Evolutionary conservation across 139 green algal species (phyloP).

Genomic region (Coelastrella sp.): DNA sequence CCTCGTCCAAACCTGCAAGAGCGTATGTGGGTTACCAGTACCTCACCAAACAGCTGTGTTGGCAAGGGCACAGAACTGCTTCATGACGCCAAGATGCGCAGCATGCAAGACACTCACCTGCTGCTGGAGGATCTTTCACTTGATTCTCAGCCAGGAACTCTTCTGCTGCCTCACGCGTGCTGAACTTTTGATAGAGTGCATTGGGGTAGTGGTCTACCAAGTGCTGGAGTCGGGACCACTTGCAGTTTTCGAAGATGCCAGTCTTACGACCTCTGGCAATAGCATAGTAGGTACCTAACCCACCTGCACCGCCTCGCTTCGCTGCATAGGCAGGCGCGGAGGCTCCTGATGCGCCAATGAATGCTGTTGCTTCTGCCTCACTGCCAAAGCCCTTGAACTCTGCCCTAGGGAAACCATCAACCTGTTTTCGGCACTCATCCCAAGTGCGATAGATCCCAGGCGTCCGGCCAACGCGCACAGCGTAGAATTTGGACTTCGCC

Average conservation of each 20-base stretch:
- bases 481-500: constrained; percentile 1
- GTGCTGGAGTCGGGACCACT: neutral
- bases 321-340: neutral
- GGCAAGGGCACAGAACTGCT: neutral
- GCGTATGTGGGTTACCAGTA: neutral
- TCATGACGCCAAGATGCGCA: neutral
- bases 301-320: neutral
- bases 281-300: constrained; percentile 7
- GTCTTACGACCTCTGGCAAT: neutral
- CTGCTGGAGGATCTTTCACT: neutral
- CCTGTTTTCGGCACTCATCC: neutral
- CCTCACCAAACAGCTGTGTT: neutral
- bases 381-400: constrained; percentile 28
- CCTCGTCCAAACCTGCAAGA: neutral
- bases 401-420: neutral
- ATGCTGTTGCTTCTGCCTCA: constrained; percentile 8
- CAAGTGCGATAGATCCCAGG: constrained; percentile 11
- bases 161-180: neutral
- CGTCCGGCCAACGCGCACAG: constrained; percentile 12
- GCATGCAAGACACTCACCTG: neutral
- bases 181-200: constrained; percentile 4
- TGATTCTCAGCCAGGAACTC: neutral
- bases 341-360: neutral
- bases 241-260: constrained; percentile 22
- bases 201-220: neutral